A percentile compares a stretch with the other conserved stretches of the same genome.
Conservation (phyloP, 225 moss, liverwort and hornwort species). For the Marchantia polymorpha region DNA sequence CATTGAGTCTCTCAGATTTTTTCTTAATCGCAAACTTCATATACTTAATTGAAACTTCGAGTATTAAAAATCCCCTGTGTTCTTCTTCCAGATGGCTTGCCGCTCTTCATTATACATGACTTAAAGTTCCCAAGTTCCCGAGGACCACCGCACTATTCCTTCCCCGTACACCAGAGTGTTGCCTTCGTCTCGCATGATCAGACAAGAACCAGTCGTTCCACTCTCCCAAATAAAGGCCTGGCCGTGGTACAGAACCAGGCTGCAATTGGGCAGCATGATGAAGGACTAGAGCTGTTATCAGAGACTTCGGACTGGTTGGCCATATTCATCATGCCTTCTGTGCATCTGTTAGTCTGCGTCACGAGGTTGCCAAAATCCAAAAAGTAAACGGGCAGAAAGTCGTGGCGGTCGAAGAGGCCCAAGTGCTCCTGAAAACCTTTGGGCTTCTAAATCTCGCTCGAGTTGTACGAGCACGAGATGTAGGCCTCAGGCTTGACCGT, state of each 20-base stretch:
- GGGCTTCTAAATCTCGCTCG: background rate
- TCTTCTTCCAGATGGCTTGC: background rate
- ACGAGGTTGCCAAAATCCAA: too few species aligned
- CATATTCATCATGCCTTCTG: background rate
- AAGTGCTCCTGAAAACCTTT: background rate
- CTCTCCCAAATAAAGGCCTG: background rate
- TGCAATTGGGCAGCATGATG: background rate
- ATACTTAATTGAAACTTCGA: too few species aligned
- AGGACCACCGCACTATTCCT: background rate
- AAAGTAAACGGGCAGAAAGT: too few species aligned
- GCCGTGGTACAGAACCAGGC: background rate
- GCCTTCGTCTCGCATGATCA: background rate
- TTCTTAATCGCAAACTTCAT: too few species aligned
- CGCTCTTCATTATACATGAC: background rate
- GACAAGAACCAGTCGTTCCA: background rate
- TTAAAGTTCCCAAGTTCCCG: background rate
- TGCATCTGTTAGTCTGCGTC: too few species aligned
- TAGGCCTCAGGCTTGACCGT: background rate
- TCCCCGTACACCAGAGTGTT: background rate
- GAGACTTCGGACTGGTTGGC: background rate
- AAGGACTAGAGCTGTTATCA: background rate
- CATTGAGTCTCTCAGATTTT: too few species aligned
- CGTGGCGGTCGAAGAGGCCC: background rate
- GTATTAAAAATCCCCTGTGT: background rate
- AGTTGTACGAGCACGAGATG: background rate